Evolutionary conservation across 257 asterid species (phyloP), one percentile per base, ranked within the genome.

Genomic region (Lycium ferocissimum): DNA sequence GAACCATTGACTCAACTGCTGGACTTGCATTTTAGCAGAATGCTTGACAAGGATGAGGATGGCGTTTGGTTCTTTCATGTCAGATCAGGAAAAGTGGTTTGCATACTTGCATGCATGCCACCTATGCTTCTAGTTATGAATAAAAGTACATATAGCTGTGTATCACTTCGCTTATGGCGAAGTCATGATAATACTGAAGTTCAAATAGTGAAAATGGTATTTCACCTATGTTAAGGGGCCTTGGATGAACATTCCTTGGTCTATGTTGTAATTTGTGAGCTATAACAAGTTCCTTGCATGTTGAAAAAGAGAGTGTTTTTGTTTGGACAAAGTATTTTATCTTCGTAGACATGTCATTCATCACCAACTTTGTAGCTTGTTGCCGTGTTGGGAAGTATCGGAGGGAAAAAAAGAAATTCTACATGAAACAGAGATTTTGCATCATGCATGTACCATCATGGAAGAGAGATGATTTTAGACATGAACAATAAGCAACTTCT

Each of bases 21-120:
- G 45, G 81, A 76, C 14, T 76, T 51, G 62, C 40, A 22, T 75
- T 75, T 49, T 26, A 22, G 45, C 79, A 75, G 62, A 75, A 75
- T 22, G 80, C n/a, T 12, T 12, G 72, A 13, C 72, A 33, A 65
- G 72, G 72, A 65, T 10, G 72, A 65, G 72, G 72, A 65, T 65
- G 17, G 18, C 18, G 0, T 33, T 43, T 65, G 72, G 45, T 65
- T 65, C 45, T 65, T 65, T 65, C 72, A 12, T 0, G 45, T 33
- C 4, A 65, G 72, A 65, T 65, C 35, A 65, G 45, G 26, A 7
- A 11, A 65, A 65, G 43, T 12, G 9, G 18, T 5, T 38, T 63
- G 18, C 17, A 63, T 10, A 14, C 9, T 63, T 62, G 71, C 5
- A 26, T 26, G 15, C 9, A 26, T 22, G 72, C 18, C 17, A 66